Evolutionary conservation across 352 stramenopile genomes (phyloP).

Genomic region (Hyaloperonospora brassicae): DNA sequence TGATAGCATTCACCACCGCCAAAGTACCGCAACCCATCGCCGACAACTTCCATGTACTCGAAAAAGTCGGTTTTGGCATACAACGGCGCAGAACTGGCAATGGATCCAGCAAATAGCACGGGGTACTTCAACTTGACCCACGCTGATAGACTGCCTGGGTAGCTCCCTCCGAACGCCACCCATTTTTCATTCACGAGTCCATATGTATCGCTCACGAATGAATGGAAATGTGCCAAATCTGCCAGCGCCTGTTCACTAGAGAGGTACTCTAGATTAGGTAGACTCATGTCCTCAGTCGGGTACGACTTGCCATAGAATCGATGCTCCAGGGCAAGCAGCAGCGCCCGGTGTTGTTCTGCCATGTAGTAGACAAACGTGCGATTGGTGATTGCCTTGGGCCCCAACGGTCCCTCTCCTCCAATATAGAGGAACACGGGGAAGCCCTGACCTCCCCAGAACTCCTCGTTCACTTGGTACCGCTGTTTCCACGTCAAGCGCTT

Average conservation of each 20-base stretch:
- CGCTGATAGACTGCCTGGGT: slow-evolving; percentile 90
- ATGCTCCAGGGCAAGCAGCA: slow-evolving; percentile 90
- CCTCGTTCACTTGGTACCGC: slow-evolving; percentile 87
- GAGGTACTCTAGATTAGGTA: slow-evolving; percentile 81
- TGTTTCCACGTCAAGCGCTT: slow-evolving; percentile 70
- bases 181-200: slow-evolving; percentile 60
- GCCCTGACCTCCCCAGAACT: slow-evolving; percentile 69
- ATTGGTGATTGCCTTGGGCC: slow-evolving; percentile 51
- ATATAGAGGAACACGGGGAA: slow-evolving; percentile 88
- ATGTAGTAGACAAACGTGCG: slow-evolving; percentile 72
- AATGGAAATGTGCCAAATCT: slow-evolving; percentile 88
- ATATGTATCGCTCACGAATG: slow-evolving; percentile 62
- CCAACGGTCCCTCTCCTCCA: slow-evolving; percentile 61
- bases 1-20: slow-evolving; percentile 76
- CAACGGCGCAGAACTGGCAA: slow-evolving; percentile 88
- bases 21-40: slow-evolving; percentile 72
- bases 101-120: slow-evolving; percentile 85
- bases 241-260: slow-evolving; percentile 85
- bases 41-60: slow-evolving; percentile 87
- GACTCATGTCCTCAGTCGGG: slow-evolving; percentile 71
- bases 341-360: slow-evolving; percentile 61
- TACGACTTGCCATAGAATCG: slow-evolving; percentile 93
- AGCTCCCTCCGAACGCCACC: slow-evolving; percentile 93
- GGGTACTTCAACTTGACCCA: slow-evolving; percentile 92
- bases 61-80: slow-evolving; percentile 74